These are phyloP conservation scores for Eutreptiella sp. DNA, from an alignment of 208 protist species.

Conservation along the genomic window DNA sequence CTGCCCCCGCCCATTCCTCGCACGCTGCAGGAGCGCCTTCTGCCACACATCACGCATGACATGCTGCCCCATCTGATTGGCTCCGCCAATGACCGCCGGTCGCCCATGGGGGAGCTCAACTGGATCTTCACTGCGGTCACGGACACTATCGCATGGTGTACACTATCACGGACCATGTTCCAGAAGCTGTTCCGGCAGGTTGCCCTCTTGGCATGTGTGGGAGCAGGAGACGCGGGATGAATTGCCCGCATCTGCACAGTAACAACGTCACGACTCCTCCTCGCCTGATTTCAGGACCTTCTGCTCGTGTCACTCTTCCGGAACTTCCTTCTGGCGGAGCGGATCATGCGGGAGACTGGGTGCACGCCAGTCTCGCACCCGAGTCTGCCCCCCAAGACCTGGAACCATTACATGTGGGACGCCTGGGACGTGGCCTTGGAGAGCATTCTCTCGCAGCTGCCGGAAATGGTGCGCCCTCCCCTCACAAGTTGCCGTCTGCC, in stretches of 20 bases:
- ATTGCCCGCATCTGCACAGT: too few species aligned
- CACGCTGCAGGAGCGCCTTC: too few species aligned
- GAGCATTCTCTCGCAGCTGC: constrained; percentile 78
- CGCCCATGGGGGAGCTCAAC: constrained; percentile 91
- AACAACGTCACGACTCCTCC: too few species aligned
- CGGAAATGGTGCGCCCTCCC: constrained; percentile 47
- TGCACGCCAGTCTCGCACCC: constrained; percentile 91
- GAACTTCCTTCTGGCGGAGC: constrained; percentile 95
- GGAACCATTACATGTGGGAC: constrained; percentile 90
- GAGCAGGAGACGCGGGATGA: too few species aligned
- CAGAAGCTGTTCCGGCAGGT: constrained; percentile 89
- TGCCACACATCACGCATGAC: constrained; percentile 70
- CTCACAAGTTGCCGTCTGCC: too few species aligned
- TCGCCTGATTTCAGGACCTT: too few species aligned
- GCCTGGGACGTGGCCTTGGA: constrained; percentile 90
- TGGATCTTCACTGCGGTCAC: constrained; percentile 98
- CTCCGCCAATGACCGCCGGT: constrained; percentile 64
- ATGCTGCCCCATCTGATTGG: constrained; percentile 66
- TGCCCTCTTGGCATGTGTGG: too few species aligned
- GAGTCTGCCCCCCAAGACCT: constrained; percentile 76
- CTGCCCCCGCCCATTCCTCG: too few species aligned
- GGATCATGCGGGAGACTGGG: constrained; percentile 83
- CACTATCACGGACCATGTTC: constrained; percentile 77
- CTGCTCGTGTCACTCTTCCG: constrained; percentile 89
- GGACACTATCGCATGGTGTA: constrained; percentile 97